phyloP scores from a whole-genome alignment of 768 basidiomycete species.

The Amanita rubescens region DNA sequence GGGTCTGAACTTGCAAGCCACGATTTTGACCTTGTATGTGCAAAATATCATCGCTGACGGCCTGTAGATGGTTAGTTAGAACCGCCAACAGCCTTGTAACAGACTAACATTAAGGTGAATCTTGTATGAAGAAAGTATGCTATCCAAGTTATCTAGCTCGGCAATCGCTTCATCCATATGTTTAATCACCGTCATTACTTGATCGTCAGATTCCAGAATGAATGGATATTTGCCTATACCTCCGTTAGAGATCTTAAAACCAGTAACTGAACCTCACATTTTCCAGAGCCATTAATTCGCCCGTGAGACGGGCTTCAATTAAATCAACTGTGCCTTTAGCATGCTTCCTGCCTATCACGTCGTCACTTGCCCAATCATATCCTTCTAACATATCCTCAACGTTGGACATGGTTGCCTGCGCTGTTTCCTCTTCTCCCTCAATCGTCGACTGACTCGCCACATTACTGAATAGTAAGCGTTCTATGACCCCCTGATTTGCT shows the following conservation, averaged over 20 bases:
- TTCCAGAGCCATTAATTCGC: constrained; percentile 89
- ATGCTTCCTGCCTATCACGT: constrained; percentile 58
- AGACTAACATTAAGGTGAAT: constrained; percentile 85
- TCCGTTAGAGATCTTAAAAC: background rate
- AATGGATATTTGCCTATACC: constrained; percentile 87
- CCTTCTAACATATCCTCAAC: constrained; percentile 99
- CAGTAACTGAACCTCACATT: constrained; percentile 45
- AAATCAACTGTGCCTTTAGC: constrained; percentile 76
- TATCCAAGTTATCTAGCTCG: constrained; percentile 88
- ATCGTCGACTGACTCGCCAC: constrained; percentile 36
- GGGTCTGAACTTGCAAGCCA: constrained; percentile 94
- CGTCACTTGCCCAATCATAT: constrained; percentile 91
- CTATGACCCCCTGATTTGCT: constrained; percentile 63
- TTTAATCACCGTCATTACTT: constrained; percentile 77
- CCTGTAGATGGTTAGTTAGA: constrained; percentile 36
- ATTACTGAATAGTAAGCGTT: constrained; percentile 54
- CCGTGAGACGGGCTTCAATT: constrained; percentile 82
- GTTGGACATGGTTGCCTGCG: constrained; percentile 77
- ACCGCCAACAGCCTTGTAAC: background rate
- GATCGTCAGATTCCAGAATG: constrained; percentile 95
- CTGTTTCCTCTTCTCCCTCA: constrained; percentile 63
- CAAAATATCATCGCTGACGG: constrained; percentile 89
- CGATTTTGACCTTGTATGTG: constrained; percentile 96
- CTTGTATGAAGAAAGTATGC: constrained; percentile 86
- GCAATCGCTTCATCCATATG: constrained; percentile 83